Evolutionary conservation across 2,329 filamentous ascomycete genomes (phyloP).

Genomic region (Tolypocladium capitatum): DNA sequence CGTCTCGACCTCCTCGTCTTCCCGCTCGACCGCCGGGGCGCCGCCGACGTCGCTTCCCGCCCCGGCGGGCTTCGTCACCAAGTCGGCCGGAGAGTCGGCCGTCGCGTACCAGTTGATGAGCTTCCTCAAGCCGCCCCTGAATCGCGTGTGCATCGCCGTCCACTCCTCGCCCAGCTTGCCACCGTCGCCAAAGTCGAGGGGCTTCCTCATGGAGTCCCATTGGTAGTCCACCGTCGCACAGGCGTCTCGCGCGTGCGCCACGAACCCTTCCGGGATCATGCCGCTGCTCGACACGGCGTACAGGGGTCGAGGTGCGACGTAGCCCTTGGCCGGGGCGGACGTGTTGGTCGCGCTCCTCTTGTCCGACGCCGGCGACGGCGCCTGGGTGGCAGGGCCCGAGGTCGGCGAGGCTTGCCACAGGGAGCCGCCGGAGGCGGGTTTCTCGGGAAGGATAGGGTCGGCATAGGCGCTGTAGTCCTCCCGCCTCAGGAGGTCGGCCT

Average conservation of each 20-base stretch:
- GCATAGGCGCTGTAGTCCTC: slow-evolving; percentile 50
- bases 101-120: slow-evolving; percentile 74
- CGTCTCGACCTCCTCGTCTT: slow-evolving; percentile 56
- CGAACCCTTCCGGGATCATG: slow-evolving; percentile 76
- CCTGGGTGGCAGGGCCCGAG: slow-evolving; percentile 10
- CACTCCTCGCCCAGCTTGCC: slow-evolving; percentile 88
- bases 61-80: slow-evolving; percentile 28
- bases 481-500: slow-evolving; percentile 68
- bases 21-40: slow-evolving; percentile 19
- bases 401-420: slow-evolving; percentile 21
- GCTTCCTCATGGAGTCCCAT: slow-evolving; percentile 81
- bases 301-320: slow-evolving; percentile 63
- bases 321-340: slow-evolving; percentile 32
- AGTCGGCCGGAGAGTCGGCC: slow-evolving; percentile 35
- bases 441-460: slow-evolving; percentile 8
- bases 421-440: slow-evolving; percentile 12
- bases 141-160: slow-evolving; percentile 87
- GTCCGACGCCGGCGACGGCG: slow-evolving; percentile 11
- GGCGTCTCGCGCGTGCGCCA: slow-evolving; percentile 77
- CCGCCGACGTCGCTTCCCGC: slow-evolving; percentile 15
- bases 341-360: slow-evolving; percentile 13
- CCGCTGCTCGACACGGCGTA: slow-evolving; percentile 73
- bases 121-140: slow-evolving; percentile 63
- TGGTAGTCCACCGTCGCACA: slow-evolving; percentile 83
- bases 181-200: slow-evolving; percentile 74